Percentiles rank a stretch among this genome's conserved stretches.
Conservation (phyloP, 495 filamentous ascomycete species). For the Neurospora sp. region DNA sequence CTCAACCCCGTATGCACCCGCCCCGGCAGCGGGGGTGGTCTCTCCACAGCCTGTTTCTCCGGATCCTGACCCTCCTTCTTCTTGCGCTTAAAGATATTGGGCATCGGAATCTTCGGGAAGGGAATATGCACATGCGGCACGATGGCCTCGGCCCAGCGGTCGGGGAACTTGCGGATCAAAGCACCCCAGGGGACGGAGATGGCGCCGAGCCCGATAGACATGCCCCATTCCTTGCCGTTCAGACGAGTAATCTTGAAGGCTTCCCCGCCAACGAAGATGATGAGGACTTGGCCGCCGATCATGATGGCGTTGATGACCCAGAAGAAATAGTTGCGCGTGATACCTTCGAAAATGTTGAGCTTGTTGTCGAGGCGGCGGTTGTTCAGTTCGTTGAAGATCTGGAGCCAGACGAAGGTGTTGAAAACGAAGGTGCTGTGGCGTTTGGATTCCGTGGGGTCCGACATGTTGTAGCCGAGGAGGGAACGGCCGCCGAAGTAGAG, state of each 20-base stretch:
- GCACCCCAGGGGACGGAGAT: slow-evolving; percentile 64
- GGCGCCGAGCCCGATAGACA: slow-evolving; percentile 59
- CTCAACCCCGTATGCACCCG: background rate
- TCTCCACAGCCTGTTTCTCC: background rate
- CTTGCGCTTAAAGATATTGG: slow-evolving; percentile 6
- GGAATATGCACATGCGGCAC: slow-evolving; percentile 6
- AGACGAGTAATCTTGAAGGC: slow-evolving; percentile 57
- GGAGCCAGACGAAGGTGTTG: slow-evolving; percentile 95
- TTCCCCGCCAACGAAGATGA: slow-evolving; percentile 62
- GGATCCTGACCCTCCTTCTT: slow-evolving; percentile 2
- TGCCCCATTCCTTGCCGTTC: slow-evolving; percentile 61
- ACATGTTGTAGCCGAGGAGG: slow-evolving; percentile 38
- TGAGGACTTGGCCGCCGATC: slow-evolving; percentile 76
- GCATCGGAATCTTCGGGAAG: slow-evolving; percentile 6
- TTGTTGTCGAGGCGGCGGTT: slow-evolving; percentile 75
- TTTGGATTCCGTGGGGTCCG: slow-evolving; percentile 14
- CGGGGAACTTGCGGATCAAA: slow-evolving; percentile 49
- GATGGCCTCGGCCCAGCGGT: slow-evolving; percentile 28
- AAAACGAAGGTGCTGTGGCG: slow-evolving; percentile 67
- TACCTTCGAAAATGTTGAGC: slow-evolving; percentile 83
- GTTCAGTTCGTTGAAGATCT: slow-evolving; percentile 90
- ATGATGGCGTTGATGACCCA: slow-evolving; percentile 74
- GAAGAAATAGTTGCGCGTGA: slow-evolving; percentile 73
- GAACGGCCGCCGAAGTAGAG: slow-evolving; percentile 65
- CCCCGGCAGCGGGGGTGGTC: background rate